Evolutionary conservation across 2,329 filamentous ascomycete genomes (phyloP), one percentile per base, ranked within the genome.

Genomic region (Ophiostoma populinum): DNA sequence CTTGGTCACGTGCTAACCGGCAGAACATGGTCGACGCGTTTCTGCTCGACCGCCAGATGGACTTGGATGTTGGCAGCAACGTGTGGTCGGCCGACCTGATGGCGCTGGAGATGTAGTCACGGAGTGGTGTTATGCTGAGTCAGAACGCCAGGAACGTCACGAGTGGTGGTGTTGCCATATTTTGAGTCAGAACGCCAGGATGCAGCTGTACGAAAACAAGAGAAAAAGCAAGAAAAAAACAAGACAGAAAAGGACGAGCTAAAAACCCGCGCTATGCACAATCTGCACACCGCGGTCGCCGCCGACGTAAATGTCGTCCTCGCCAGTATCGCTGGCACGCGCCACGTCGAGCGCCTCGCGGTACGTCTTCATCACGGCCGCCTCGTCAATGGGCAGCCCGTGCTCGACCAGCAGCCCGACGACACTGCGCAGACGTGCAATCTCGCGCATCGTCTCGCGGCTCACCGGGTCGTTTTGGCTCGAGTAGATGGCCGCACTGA

Each of bases 401-500:
- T 78, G 73, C 52, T 92, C 79, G 2, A 92, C 80, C 40, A 98
- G 58, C 2, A 83, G 78, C 38, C 75, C 70, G 37, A 98, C 79
- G 38, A 90, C 80, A 16, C 81, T 80, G 24, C 79, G 67, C 30
- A 95, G 65, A 40, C 86, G 66, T 12, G 82, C 75, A 55, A 98
- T 94, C 62, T 95, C 90, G 42, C 76, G 70, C 62, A 90, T 74
- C 12, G 83, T 87, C 33, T 73, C 71, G 2, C 72, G 60, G 16
- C 71, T 62, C 43, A 98, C 85, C 38, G 72, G 67, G 52, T 95
- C 87, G 52, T 98, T 98, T 59, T 94, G 85, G 51, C 81, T 92
- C 37, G 81, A 90, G 57, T 98, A 98, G 46, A 93, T 83, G 36
- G 77, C 80, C 48, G 75, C 74, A 43, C 75, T 85, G 15, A 90